Conservation (phyloP, 140 eudicot species). For the Flaveria floridana region DNA sequence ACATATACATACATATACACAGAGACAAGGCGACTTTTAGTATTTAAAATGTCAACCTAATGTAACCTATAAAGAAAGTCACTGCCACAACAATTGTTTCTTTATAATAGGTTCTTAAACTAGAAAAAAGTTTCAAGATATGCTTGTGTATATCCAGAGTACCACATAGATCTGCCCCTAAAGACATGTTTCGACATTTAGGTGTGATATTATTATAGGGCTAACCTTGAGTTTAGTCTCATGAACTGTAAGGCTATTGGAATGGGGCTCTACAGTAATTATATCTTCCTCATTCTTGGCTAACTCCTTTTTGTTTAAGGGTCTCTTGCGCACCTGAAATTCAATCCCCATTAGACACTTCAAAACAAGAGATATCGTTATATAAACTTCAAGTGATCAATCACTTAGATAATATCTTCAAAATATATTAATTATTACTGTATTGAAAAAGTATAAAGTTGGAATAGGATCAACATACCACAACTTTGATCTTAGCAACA, state of each 20-base stretch:
- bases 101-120: neutral
- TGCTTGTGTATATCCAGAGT: neutral
- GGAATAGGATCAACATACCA: constrained; percentile 56
- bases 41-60: neutral
- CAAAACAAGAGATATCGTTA: neutral
- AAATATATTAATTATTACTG: neutral
- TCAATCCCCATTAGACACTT: constrained; percentile 22
- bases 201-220: neutral
- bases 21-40: neutral
- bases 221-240: constrained; percentile 64
- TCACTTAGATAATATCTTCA: constrained; percentile 8
- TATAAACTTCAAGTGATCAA: constrained; percentile 8
- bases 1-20: neutral
- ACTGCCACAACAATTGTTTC: neutral
- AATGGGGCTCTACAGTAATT: constrained; percentile 50
- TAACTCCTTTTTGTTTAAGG: constrained; percentile 87
- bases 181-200: neutral
- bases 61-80: neutral
- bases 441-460: neutral
- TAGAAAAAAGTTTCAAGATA: neutral
- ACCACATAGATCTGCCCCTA: neutral
- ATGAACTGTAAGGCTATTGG: constrained; percentile 38
- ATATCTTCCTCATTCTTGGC: constrained; percentile 95
- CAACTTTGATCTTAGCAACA: constrained; percentile 98
- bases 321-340: constrained; percentile 93